Percentiles rank a stretch among this genome's conserved stretches.
Evolutionary conservation across 495 filamentous ascomycete genomes (phyloP).

Genomic region (Platismatia glauca): DNA sequence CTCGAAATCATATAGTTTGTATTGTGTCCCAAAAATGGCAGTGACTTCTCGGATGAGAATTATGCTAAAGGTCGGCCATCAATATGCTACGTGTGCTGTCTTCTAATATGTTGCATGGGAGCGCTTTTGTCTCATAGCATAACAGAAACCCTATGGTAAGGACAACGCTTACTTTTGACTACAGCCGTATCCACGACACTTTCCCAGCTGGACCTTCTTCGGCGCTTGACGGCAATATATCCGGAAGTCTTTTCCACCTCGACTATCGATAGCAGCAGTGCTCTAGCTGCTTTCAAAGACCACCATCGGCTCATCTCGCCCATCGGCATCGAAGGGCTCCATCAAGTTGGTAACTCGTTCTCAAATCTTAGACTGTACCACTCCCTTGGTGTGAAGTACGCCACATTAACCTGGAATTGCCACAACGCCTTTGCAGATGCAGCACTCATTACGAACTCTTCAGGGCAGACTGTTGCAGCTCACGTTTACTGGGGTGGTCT

Average conservation of each 20-base stretch:
- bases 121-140: not conserved
- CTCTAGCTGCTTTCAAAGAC: slow-evolving; percentile 47
- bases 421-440: slow-evolving; percentile 85
- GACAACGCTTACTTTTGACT: not conserved
- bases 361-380: slow-evolving; percentile 68
- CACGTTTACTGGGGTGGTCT: slow-evolving; percentile 52
- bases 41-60: slow-evolving; percentile 63
- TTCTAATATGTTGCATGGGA: slow-evolving; percentile 24
- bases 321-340: slow-evolving; percentile 81
- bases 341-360: slow-evolving; percentile 85
- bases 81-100: slow-evolving; percentile 17
- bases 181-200: slow-evolving; percentile 61
- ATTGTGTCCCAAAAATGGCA: slow-evolving; percentile 42
- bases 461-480: slow-evolving; percentile 25
- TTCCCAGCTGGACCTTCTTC: slow-evolving; percentile 75
- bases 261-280: slow-evolving; percentile 45
- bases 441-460: slow-evolving; percentile 45
- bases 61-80: slow-evolving; percentile 46
- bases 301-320: slow-evolving; percentile 57
- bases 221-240: slow-evolving; percentile 57
- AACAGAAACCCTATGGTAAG: too few species aligned
- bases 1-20: too few species aligned
- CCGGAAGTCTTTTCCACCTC: slow-evolving; percentile 59
- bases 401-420: slow-evolving; percentile 89
- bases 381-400: slow-evolving; percentile 77